Conservation (phyloP, 2,329 filamentous ascomycete species). For the Acephala macrosclerotiorum region DNA sequence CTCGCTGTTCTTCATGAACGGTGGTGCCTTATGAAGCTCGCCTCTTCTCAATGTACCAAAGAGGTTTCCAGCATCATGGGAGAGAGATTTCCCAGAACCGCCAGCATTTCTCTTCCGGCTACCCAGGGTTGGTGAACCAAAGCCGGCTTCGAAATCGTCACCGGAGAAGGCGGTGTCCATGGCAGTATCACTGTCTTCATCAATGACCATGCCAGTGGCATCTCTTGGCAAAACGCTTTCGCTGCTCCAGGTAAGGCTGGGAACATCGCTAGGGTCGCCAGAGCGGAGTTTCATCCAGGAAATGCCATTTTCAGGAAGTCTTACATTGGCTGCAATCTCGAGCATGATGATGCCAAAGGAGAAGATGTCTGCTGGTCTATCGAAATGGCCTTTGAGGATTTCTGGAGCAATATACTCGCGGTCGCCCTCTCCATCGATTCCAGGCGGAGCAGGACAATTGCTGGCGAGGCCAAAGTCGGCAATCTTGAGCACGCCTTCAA, state of each 20-base stretch:
- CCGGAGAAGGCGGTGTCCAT: slow-evolving; percentile 45
- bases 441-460: slow-evolving; percentile 75
- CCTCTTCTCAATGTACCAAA: slow-evolving; percentile 52
- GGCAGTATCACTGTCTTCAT: slow-evolving; percentile 42
- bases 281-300: slow-evolving; percentile 90
- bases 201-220: slow-evolving; percentile 72
- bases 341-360: slow-evolving; percentile 93
- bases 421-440: slow-evolving; percentile 91
- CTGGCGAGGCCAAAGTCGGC: slow-evolving; percentile 87
- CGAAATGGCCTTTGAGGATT: slow-evolving; percentile 83
- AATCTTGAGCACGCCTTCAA: slow-evolving; percentile 84
- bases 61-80: slow-evolving; percentile 45
- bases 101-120: slow-evolving; percentile 41
- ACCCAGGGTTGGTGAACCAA: slow-evolving; percentile 46
- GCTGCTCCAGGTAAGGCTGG: slow-evolving; percentile 83
- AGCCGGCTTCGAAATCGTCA: slow-evolving; percentile 47
- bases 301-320: slow-evolving; percentile 89
- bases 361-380: slow-evolving; percentile 93
- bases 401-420: slow-evolving; percentile 96
- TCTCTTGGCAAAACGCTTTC: slow-evolving; percentile 76
- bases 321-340: slow-evolving; percentile 92
- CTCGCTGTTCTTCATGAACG: slow-evolving; percentile 84
- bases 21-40: slow-evolving; percentile 74
- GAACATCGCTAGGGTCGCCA: slow-evolving; percentile 88
- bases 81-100: slow-evolving; percentile 40